Percentiles rank a stretch among this genome's conserved stretches.
phyloP scores from a whole-genome alignment of 2,329 filamentous ascomycete genomes.

The Ilyonectria sp. region DNA sequence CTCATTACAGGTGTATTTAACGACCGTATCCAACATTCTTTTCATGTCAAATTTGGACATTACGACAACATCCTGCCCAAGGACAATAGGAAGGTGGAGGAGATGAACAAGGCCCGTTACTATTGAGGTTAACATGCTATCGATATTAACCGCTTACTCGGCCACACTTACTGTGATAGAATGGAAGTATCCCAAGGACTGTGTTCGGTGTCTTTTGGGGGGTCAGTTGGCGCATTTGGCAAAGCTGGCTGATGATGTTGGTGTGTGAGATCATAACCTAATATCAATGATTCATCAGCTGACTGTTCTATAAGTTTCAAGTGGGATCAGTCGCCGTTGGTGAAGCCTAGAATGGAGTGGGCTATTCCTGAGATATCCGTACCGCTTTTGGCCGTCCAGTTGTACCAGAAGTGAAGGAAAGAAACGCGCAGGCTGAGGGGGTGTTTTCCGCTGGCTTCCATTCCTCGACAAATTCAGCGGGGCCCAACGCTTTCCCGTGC shows the following conservation, averaged over 20 bases:
- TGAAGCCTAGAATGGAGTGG: not conserved
- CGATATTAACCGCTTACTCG: not conserved
- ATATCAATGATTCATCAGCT: not conserved
- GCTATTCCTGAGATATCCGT: not conserved
- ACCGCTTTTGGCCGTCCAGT: constrained; percentile 42
- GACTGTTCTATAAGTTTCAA: not conserved
- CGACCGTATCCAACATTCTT: not conserved
- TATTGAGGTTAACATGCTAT: not conserved
- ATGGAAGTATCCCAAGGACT: constrained; percentile 43
- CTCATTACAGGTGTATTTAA: not conserved
- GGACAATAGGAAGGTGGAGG: not conserved
- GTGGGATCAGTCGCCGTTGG: not conserved
- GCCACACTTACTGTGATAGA: constrained; percentile 43
- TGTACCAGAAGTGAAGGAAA: constrained; percentile 42
- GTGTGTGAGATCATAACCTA: constrained; percentile 39
- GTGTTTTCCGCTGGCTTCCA: not conserved
- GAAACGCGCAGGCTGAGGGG: constrained; percentile 21
- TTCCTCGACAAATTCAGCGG: not conserved
- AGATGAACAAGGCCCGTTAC: not conserved
- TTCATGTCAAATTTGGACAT: not conserved
- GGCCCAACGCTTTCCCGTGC: not conserved
- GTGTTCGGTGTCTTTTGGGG: constrained; percentile 9
- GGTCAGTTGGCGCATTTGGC: constrained; percentile 24
- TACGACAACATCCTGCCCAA: not conserved
- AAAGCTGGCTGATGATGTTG: constrained; percentile 39